A percentile compares a stretch with the other conserved stretches of the same genome.
phyloP scores from a whole-genome alignment of 1,139 yeast genomes.

The Debaryomyces robertsiae region DNA sequence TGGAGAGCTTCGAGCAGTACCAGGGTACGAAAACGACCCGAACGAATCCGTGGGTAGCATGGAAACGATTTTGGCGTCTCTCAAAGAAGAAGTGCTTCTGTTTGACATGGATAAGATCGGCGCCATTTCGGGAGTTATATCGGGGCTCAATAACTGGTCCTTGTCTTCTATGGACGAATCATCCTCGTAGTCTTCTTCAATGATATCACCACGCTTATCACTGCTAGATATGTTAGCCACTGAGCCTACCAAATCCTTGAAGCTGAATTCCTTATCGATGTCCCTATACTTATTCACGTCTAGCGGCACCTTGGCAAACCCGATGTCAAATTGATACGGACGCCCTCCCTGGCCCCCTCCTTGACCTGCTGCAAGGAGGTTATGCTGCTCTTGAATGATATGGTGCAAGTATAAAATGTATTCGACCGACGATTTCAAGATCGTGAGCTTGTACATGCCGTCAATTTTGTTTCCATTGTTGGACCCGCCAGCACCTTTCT shows the following conservation, averaged over 20 bases:
- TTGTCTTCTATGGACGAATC: slow-evolving; percentile 12
- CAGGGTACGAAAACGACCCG: slow-evolving; percentile 14
- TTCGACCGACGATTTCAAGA: slow-evolving; percentile 78
- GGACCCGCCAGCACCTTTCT: slow-evolving; percentile 14
- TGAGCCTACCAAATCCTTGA: slow-evolving; percentile 33
- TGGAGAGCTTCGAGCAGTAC: slow-evolving; percentile 12
- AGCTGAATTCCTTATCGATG: slow-evolving; percentile 57
- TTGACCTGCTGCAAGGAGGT: slow-evolving; percentile 27
- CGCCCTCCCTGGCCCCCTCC: slow-evolving; percentile 18
- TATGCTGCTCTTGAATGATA: slow-evolving; percentile 51
- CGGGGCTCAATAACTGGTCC: slow-evolving; percentile 41
- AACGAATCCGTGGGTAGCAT: slow-evolving; percentile 11
- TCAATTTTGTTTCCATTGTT: slow-evolving; percentile 47
- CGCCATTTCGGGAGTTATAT: slow-evolving; percentile 46
- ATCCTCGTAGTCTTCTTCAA: slow-evolving; percentile 20
- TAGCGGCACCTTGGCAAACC: slow-evolving; percentile 54
- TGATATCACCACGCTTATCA: background rate
- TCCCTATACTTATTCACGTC: slow-evolving; percentile 62
- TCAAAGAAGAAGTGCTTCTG: slow-evolving; percentile 19
- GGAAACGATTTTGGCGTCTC: slow-evolving; percentile 4
- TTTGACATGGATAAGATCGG: slow-evolving; percentile 37
- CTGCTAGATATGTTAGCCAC: background rate
- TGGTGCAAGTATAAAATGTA: slow-evolving; percentile 71
- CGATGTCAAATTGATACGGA: slow-evolving; percentile 38
- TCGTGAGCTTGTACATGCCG: slow-evolving; percentile 80